Base-by-base conservation (phyloP, 2,329 filamentous ascomycete species). In the Microdochium bolleyi region DNA sequence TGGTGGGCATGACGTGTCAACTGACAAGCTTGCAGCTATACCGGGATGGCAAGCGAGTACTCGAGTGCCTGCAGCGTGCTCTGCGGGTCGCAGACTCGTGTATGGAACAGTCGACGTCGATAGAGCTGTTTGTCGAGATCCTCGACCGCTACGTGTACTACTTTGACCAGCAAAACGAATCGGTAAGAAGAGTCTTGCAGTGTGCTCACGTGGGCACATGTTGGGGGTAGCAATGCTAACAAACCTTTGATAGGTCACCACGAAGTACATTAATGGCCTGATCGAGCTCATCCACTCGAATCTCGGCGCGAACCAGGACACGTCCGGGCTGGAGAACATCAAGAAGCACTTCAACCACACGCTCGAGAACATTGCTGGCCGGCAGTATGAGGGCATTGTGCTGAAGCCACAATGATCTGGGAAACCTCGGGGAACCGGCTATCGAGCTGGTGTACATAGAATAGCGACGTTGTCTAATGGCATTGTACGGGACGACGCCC, bases 271-370 rank as follows among this genome's bases (percentile, higher is more conserved):
- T 57, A 99, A 99, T 66, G 94, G 94, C 3, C 83, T 99, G 50
- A 97, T 99, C 65, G 94, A 99, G 73, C 83, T 99, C 57, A 97
- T 99, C 64, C 92, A 99, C 70, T 96, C 91, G 22, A 99, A 99
- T 66, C 79, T 99, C 30, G 86, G 87, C 59, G 91, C 87, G 53
- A 94, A 89, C 66, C 82, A 87, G 62, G 89, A 94, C 61, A 89
- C 88, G 30, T 81, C 86, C 0, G 87, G 85, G 22, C 80, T 97
- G 50, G 94, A 99, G 65, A 90, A 85, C 58, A 95, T 94, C 57
- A 88, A 87, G 68, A 90, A 89, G 64, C 94, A 99, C 71, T 99
- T 99, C 72, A 82, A 95, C 70, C 84, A 95, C 58, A 99, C 94
- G 4, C 75, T 99, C 62, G 92, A 96, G 56, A 96, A 96, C 66